Base-by-base conservation (phyloP, 1,284 basidiomycete species). In the Limonomyces culmigenus region DNA sequence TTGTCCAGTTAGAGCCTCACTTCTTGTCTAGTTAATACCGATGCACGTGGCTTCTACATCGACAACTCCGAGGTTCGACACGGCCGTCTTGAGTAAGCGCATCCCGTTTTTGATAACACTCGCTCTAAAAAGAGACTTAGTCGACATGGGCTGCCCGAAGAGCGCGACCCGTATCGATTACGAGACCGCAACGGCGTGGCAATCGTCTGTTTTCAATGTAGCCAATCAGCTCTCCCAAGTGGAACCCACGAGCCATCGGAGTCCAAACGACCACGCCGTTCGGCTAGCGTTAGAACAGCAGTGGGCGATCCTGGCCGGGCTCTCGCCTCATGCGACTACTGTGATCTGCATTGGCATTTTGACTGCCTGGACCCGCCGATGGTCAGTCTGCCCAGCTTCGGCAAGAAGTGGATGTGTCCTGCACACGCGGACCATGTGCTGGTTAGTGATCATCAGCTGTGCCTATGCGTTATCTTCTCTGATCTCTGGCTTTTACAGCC, bases 361-460 rank as follows among this genome's bases (percentile, higher is more conserved):
- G 93, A 98, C 53, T 99, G 93, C 50, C 63, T 98, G 21, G 78
- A 85, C 47, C 95, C 93, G 14, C 93, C 95, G 2, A 61, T 96
- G 45, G 65, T 79, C 15, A 67, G 67, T 32, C 79, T 97, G 72
- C 95, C 95, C 3, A 70, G 79, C 18, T 73, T 81, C 39, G 74
- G 74, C 43, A 79, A 79, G 59, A 95, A 92, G 56, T 99, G 95
- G 93, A 96, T 93, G 87, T 99, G 93, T 57, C 95, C 95, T 2
- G 88, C 91, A 48, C 93, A 98, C 52, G 76, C 77, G 19, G 86
- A 93, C 42, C 74, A 77, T 42, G 66, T 81, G 39, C 54, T 84
- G 42, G 81, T 84, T 49, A 52, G 75, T 39, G 14, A 29, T 38
- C n/a, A n/a, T n/a, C n/a, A 29, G 23, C 50, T 37, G 29, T 39